Evolutionary conservation across 2,329 filamentous ascomycete species (phyloP).

Genomic region (Chaetomium strumarium): DNA sequence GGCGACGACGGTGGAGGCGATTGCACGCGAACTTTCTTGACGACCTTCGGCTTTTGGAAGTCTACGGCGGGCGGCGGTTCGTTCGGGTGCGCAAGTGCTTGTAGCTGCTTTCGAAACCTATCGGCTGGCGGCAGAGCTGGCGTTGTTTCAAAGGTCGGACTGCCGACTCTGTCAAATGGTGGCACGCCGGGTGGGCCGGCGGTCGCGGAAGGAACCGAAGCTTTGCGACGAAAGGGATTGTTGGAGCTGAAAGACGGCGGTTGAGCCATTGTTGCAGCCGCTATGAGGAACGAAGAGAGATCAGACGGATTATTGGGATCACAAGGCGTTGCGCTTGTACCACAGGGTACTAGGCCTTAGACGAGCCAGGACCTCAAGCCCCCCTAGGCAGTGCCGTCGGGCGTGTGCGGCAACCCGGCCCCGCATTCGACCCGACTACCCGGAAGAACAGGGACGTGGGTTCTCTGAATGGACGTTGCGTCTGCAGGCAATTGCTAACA

Average conservation of each 20-base stretch:
- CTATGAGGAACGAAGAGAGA: neutral
- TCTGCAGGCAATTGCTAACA: neutral
- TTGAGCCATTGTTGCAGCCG: conserved; percentile 31
- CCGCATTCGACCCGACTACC: conserved; percentile 7
- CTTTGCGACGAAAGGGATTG: conserved; percentile 49
- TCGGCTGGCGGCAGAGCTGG: conserved; percentile 27
- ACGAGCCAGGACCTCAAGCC: neutral
- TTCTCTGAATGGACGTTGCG: neutral
- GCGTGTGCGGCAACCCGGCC: neutral
- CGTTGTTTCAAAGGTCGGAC: conserved; percentile 9
- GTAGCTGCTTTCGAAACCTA: conserved; percentile 29
- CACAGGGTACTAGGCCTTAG: neutral
- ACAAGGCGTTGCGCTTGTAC: neutral
- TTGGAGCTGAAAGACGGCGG: conserved; percentile 35
- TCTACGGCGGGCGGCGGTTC: conserved; percentile 32
- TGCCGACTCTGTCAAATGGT: conserved; percentile 16
- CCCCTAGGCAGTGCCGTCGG: conserved; percentile 8
- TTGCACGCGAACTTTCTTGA: conserved; percentile 63
- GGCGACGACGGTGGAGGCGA: conserved; percentile 58
- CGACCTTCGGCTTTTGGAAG: conserved; percentile 44
- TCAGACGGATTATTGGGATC: neutral
- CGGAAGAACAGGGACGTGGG: neutral
- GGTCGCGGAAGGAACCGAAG: conserved; percentile 24
- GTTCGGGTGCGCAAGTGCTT: conserved; percentile 28
- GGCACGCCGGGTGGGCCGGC: conserved; percentile 22